Conservation (phyloP, 345 rosid species). For the Citrus hindsii region DNA sequence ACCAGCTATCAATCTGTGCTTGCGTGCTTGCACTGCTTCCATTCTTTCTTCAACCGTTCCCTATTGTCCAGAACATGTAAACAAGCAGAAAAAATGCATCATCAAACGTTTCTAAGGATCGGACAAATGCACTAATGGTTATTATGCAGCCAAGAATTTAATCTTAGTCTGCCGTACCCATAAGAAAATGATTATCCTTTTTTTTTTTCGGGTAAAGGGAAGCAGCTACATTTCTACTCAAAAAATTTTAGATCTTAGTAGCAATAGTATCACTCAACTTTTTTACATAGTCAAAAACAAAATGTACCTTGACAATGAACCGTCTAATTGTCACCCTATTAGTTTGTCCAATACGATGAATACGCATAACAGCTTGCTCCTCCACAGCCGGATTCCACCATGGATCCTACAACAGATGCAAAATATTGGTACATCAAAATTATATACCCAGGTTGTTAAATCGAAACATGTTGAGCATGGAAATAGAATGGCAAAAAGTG, state of each 20-base stretch:
- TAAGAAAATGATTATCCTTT: not conserved
- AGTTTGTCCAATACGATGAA: constrained; percentile 98
- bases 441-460: not conserved
- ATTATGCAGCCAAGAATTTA: not conserved
- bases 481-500: not conserved
- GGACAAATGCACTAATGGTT: not conserved
- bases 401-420: constrained; percentile 60
- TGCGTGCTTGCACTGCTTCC: constrained; percentile 96
- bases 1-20: constrained; percentile 84
- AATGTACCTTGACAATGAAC: constrained; percentile 82
- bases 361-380: constrained; percentile 99
- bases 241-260: not conserved
- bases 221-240: not conserved
- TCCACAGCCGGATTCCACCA: constrained; percentile 99
- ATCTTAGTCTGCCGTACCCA: not conserved
- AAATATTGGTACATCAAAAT: constrained; percentile 8
- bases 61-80: constrained; percentile 29
- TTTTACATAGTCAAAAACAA: not conserved
- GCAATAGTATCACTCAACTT: too few relatives aligned
- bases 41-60: constrained; percentile 96
- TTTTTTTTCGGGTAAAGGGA: not conserved
- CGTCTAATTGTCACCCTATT: constrained; percentile 78
- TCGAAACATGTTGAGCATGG: not conserved
- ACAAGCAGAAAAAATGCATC: not conserved
- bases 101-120: constrained; percentile 1